Percentiles rank a stretch among this genome's conserved stretches.
These are phyloP conservation scores for Mycena pura DNA, from an alignment of 768 basidiomycete species.

Conservation along the genomic window DNA sequence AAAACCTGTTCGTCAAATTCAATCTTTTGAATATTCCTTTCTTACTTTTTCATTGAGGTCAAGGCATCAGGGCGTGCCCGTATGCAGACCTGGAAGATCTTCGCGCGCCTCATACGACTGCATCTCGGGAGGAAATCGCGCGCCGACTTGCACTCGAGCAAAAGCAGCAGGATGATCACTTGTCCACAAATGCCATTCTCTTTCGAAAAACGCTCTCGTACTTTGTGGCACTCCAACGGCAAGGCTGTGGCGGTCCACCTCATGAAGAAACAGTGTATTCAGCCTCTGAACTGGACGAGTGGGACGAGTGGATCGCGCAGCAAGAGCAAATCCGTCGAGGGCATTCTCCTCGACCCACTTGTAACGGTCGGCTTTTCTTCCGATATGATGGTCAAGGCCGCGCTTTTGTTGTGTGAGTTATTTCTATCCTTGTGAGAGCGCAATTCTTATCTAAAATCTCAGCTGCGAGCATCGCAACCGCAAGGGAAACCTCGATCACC, in stretches of 20 bases:
- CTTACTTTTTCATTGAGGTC: too few relatives aligned
- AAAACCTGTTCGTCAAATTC: too few relatives aligned
- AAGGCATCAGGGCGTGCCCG: too few relatives aligned
- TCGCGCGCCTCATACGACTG: too few relatives aligned
- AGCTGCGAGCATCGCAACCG: not conserved
- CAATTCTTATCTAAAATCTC: not conserved
- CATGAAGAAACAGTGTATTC: not conserved
- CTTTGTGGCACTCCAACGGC: not conserved
- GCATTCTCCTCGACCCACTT: not conserved
- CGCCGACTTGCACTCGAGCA: too few relatives aligned
- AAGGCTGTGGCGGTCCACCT: not conserved
- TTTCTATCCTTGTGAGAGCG: too few relatives aligned
- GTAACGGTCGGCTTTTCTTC: not conserved
- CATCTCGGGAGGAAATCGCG: too few relatives aligned
- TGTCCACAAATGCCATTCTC: not conserved
- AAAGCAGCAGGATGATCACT: not conserved
- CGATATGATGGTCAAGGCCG: not conserved
- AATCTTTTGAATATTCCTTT: too few relatives aligned
- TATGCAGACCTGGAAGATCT: too few relatives aligned
- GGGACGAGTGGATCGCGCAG: not conserved
- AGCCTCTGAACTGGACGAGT: not conserved
- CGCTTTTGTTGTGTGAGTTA: not conserved
- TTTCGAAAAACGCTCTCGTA: not conserved
- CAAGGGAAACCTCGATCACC: not conserved
- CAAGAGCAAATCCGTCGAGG: not conserved